Conservation (phyloP, 805 yeast species). For the Starmera quercuum region DNA sequence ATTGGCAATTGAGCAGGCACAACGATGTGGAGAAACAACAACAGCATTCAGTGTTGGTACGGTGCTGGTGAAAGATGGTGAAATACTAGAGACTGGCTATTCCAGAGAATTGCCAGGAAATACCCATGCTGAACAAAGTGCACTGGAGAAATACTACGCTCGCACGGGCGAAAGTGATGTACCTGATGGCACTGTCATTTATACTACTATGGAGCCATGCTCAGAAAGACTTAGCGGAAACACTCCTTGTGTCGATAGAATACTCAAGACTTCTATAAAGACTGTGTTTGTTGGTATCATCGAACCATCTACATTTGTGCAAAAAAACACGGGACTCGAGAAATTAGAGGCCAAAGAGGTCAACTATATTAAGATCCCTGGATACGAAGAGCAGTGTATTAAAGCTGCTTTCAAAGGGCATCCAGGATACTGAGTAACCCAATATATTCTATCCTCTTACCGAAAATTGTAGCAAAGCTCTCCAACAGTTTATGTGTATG, state of each 20-base stretch:
- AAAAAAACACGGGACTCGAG: constrained; percentile 56
- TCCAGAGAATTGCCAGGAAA: constrained; percentile 91
- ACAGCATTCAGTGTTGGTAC: constrained; percentile 97
- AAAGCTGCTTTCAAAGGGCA: constrained; percentile 73
- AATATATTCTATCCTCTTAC: constrained; percentile 24
- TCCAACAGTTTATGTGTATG: too few relatives aligned
- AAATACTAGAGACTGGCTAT: constrained; percentile 71
- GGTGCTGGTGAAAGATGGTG: constrained; percentile 55
- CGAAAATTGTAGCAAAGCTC: too few relatives aligned
- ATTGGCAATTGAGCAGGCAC: constrained; percentile 69
- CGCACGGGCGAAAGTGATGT: constrained; percentile 30
- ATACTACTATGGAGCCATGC: constrained; percentile 98
- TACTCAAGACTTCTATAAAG: constrained; percentile 47
- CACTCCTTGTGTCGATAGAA: constrained; percentile 77
- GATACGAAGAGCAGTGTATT: constrained; percentile 66
- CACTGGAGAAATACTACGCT: constrained; percentile 63
- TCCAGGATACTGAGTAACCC: constrained; percentile 5
- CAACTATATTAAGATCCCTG: constrained; percentile 74
- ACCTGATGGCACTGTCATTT: constrained; percentile 74
- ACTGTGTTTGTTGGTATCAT: constrained; percentile 86
- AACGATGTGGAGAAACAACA: constrained; percentile 69
- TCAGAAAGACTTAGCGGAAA: constrained; percentile 85
- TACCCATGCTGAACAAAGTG: constrained; percentile 97
- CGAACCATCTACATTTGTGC: constrained; percentile 88
- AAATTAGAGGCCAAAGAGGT: constrained; percentile 51